Evolutionary conservation across 2,329 filamentous ascomycete species (phyloP).

Genomic region (Juglanconis oblonga): DNA sequence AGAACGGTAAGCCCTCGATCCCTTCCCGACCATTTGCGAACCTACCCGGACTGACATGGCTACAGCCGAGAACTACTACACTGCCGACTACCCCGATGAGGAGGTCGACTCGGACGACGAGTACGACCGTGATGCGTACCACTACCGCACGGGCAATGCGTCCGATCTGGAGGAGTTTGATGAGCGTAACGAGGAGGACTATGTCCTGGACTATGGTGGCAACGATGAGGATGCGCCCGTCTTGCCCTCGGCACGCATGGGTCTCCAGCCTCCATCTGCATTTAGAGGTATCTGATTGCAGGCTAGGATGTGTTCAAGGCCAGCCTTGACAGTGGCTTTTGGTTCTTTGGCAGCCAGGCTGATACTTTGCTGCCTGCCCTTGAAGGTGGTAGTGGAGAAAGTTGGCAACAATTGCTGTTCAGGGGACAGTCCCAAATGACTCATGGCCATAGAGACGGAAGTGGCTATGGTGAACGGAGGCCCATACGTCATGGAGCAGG

Average conservation of each 20-base stretch:
- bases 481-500: too few relatives aligned
- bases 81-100: conserved; percentile 77
- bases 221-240: conserved; percentile 21
- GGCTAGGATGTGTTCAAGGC: background rate
- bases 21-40: background rate
- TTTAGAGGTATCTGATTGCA: conserved; percentile 8
- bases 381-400: too few relatives aligned
- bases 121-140: conserved; percentile 53
- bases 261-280: conserved; percentile 20
- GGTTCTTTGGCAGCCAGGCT: too few relatives aligned
- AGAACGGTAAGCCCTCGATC: conserved; percentile 52
- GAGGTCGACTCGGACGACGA: conserved; percentile 72
- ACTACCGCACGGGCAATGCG: conserved; percentile 50
- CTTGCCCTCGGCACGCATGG: conserved; percentile 18
- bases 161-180: conserved; percentile 56
- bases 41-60: conserved; percentile 1
- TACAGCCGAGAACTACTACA: conserved; percentile 74
- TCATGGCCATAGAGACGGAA: too few relatives aligned
- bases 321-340: too few relatives aligned
- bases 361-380: too few relatives aligned
- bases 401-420: too few relatives aligned
- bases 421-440: too few relatives aligned
- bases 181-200: conserved; percentile 32
- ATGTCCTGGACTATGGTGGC: conserved; percentile 27
- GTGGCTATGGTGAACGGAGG: too few relatives aligned